Conservation (phyloP, 768 basidiomycete species). For the Epithele typhae region DNA sequence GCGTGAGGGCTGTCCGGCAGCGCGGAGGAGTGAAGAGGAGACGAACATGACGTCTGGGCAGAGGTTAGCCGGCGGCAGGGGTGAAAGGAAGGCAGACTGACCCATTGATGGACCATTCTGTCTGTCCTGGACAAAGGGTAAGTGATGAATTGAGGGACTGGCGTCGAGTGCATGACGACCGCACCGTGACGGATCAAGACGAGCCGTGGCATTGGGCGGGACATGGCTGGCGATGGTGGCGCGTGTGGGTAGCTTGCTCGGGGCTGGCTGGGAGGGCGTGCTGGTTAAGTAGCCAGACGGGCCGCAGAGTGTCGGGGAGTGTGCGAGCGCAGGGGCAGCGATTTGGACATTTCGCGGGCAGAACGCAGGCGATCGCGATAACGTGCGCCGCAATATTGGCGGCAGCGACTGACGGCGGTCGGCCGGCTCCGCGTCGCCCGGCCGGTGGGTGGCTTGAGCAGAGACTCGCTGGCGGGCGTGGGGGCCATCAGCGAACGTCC, state of each 20-base stretch:
- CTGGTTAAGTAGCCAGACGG: slow-evolving; percentile 3
- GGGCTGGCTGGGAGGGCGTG: neutral
- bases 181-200: slow-evolving; percentile 51
- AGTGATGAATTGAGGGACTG: neutral
- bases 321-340: slow-evolving; percentile 5
- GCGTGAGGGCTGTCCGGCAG: slow-evolving; percentile 2
- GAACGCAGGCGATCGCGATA: no score
- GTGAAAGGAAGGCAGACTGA: slow-evolving; percentile 29
- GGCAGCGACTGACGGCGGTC: no score
- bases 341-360: no score
- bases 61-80: slow-evolving; percentile 8
- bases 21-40: slow-evolving; percentile 5
- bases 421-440: no score
- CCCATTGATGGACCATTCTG: slow-evolving; percentile 92
- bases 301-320: slow-evolving; percentile 4
- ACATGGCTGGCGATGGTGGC: slow-evolving; percentile 4
- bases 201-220: slow-evolving; percentile 42
- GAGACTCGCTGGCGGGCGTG: no score
- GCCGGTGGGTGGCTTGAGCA: no score
- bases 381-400: no score
- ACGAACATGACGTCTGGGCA: slow-evolving; percentile 57
- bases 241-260: no score
- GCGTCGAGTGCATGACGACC: neutral
- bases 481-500: neutral
- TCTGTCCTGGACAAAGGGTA: slow-evolving; percentile 59